Evolutionary conservation across 1,139 yeast species (phyloP).

Genomic region (Wickerhamomyces sp.): DNA sequence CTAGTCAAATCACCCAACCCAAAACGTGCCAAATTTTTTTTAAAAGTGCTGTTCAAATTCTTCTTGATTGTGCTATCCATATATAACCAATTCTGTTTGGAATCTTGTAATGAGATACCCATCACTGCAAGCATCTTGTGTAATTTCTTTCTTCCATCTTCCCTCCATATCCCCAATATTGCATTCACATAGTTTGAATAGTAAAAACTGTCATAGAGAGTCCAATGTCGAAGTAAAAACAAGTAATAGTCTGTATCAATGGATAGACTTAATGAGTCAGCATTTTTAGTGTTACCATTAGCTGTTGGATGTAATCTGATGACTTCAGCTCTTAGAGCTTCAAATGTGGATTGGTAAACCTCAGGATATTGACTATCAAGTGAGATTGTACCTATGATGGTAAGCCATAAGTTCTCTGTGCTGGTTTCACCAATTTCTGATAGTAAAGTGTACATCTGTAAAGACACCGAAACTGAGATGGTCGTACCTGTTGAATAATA

Average conservation of each 20-base stretch:
- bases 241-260: slow-evolving; percentile 83
- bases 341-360: slow-evolving; percentile 67
- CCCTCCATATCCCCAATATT: slow-evolving; percentile 83
- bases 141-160: slow-evolving; percentile 79
- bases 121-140: slow-evolving; percentile 92
- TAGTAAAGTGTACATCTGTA: slow-evolving; percentile 73
- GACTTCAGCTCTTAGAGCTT: slow-evolving; percentile 80
- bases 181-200: slow-evolving; percentile 90
- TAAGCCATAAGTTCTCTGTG: slow-evolving; percentile 73
- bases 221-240: slow-evolving; percentile 88
- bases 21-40: slow-evolving; percentile 63
- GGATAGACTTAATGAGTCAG: slow-evolving; percentile 60
- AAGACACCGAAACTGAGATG: slow-evolving; percentile 66
- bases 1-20: slow-evolving; percentile 81
- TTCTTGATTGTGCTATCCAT: slow-evolving; percentile 79
- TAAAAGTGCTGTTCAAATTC: slow-evolving; percentile 64
- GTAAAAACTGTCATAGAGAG: slow-evolving; percentile 83
- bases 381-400: slow-evolving; percentile 86
- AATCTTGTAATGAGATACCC: slow-evolving; percentile 88
- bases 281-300: slow-evolving; percentile 37
- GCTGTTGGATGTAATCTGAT: slow-evolving; percentile 50
- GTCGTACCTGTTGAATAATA: slow-evolving; percentile 85
- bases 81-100: slow-evolving; percentile 90
- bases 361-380: slow-evolving; percentile 71
- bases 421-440: slow-evolving; percentile 77